Conservation (phyloP, 2,329 filamentous ascomycete genomes). For the Apiospora malaysiana region DNA sequence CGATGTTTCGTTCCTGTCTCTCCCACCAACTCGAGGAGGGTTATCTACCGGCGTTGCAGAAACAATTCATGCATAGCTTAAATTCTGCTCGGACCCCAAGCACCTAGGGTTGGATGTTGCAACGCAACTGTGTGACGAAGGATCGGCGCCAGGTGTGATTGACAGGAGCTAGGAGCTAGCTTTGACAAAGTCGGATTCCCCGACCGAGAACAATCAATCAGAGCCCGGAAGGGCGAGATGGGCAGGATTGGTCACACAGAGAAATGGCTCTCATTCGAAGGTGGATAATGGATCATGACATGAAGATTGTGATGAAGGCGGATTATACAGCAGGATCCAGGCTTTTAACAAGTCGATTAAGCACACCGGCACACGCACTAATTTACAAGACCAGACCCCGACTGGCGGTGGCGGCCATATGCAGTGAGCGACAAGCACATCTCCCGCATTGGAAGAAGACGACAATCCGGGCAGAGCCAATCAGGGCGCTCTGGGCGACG, state of each 20-base stretch:
- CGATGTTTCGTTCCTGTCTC: background rate
- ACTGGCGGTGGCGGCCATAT: conserved; percentile 14
- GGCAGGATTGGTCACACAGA: conserved; percentile 3
- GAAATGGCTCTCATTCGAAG: background rate
- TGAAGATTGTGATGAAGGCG: background rate
- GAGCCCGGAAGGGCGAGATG: background rate
- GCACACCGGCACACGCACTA: background rate
- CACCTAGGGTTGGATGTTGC: background rate
- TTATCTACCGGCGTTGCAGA: background rate
- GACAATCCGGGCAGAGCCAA: background rate
- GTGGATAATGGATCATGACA: background rate
- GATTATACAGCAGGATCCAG: background rate
- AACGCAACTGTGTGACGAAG: conserved; percentile 13
- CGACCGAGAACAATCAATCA: background rate
- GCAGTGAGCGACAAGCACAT: conserved; percentile 9
- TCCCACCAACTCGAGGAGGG: background rate
- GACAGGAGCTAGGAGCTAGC: background rate
- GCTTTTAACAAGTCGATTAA: background rate
- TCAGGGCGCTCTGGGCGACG: background rate
- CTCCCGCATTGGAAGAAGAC: background rate
- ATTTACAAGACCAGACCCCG: background rate
- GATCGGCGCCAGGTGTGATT: conserved; percentile 16
- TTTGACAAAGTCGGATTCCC: background rate
- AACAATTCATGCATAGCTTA: conserved; percentile 9
- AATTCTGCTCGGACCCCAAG: background rate